phyloP scores from a whole-genome alignment of 2,329 filamentous ascomycete species.

The Claviceps digitariae region DNA sequence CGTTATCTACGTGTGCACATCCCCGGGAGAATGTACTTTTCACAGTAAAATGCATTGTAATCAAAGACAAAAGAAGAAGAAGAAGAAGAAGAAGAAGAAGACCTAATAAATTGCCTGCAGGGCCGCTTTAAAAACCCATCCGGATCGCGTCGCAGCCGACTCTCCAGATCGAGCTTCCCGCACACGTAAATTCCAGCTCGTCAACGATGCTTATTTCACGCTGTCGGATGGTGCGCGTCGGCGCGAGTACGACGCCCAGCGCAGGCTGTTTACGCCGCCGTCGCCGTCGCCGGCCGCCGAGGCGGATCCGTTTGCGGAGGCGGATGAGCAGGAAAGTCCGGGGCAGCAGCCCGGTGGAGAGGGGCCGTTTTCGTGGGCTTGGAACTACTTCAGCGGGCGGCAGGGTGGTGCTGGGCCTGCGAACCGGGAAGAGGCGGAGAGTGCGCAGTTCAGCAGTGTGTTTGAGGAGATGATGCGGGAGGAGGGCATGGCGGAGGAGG shows the following conservation, averaged over 20 bases:
- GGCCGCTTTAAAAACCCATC: conserved; percentile 82
- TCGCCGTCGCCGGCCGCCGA: conserved; percentile 7
- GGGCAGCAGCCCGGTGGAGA: conserved; percentile 10
- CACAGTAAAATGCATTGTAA: no score
- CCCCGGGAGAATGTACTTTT: no score
- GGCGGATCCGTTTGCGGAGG: conserved; percentile 30
- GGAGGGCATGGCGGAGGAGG: conserved; percentile 65
- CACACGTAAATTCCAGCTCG: conserved; percentile 79
- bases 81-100: not conserved
- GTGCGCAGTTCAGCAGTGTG: conserved; percentile 75
- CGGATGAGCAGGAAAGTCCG: conserved; percentile 27
- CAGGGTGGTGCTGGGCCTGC: conserved; percentile 15
- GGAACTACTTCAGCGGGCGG: conserved; percentile 41
- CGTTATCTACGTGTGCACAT: not conserved
- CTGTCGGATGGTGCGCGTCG: conserved; percentile 68
- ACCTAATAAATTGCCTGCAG: conserved; percentile 25
- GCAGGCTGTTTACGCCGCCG: conserved; percentile 18
- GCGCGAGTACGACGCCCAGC: conserved; percentile 69
- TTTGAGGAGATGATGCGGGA: conserved; percentile 87
- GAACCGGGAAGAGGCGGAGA: conserved; percentile 40
- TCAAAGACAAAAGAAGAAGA: no score
- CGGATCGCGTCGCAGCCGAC: conserved; percentile 73
- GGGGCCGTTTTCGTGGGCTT: conserved; percentile 64
- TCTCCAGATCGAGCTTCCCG: conserved; percentile 70
- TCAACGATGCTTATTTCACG: conserved; percentile 89